Evolutionary conservation across 768 basidiomycete genomes (phyloP), one percentile per base, ranked within the genome.

Genomic region (Tylopilus sp.): DNA sequence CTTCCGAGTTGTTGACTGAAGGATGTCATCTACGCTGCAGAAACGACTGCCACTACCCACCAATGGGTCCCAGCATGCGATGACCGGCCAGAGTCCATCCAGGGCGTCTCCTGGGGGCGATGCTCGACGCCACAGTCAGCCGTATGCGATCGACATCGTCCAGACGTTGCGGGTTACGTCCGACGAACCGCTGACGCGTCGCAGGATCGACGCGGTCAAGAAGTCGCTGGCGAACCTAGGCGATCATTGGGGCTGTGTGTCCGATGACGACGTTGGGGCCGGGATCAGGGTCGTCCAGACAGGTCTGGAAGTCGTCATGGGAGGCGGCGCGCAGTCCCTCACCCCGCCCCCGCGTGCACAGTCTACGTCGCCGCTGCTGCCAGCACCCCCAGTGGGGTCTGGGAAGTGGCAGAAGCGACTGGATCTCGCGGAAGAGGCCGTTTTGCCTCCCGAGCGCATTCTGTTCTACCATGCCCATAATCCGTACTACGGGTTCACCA

Each of bases 401-500:
- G 41, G 44, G 40, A 56, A n/a, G n/a, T n/a, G 42, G 44, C 59
- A 58, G 49, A 44, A 20, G 44, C 55, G 45, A 8, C 28, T 28
- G 30, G 50, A 48, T 36, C 49, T 26, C n/a, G n/a, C 26, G 30
- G 30, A 28, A 15, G 50, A 40, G 22, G 18, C 12, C 4, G 33
- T 17, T 20, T 50, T 56, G 20, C 43, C 42, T 30, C 64, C 62
- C 38, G 56, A 61, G 40, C 65, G 63, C 8, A 70, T 69, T 23
- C 54, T 69, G 40, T 69, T 69, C 55, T 67, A 66, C 57, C 64
- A 64, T 38, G 65, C 61, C 41, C 47, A 62, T n/a, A 62, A 64
- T 48, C 68, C 65, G 21, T 53, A 69, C 55, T 72, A 75, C 46
- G 70, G 71, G 13, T 75, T 75, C 58, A 73, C 75, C 45, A 75